Evolutionary conservation across 257 asterid genomes (phyloP).

Genomic region (Fraxinus americana): DNA sequence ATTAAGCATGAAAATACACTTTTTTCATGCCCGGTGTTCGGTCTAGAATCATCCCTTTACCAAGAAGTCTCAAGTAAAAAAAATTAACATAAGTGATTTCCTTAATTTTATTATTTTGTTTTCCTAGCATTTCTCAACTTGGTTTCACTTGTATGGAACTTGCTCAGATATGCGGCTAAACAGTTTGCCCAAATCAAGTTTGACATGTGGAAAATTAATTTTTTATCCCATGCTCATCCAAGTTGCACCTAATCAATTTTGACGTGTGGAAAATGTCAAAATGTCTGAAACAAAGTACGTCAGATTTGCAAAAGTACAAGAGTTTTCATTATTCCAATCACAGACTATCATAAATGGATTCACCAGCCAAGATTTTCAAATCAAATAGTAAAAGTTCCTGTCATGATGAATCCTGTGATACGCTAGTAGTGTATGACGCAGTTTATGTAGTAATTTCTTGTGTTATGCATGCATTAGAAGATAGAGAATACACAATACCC

Average conservation of each 20-base stretch:
- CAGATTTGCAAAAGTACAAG: background rate
- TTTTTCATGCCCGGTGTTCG: background rate
- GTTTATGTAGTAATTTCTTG: conserved; percentile 6
- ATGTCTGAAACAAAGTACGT: background rate
- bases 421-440: background rate
- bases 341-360: background rate
- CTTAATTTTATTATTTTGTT: background rate
- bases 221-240: background rate
- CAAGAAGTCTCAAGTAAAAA: background rate
- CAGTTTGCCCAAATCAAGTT: background rate
- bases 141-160: background rate
- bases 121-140: background rate
- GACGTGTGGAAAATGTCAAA: background rate
- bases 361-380: background rate
- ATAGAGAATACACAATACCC: conserved; percentile 5
- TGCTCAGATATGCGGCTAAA: background rate
- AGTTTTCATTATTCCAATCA: background rate
- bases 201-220: background rate
- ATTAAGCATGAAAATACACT: background rate
- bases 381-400: background rate
- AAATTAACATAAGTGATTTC: background rate
- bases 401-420: background rate
- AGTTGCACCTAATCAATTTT: background rate
- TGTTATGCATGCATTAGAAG: conserved; percentile 5
- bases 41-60: background rate